Evolutionary conservation across 176 grass and related monocot species (phyloP), one percentile per base, ranked within the genome.

Genomic region (Cenchrus purpureus): DNA sequence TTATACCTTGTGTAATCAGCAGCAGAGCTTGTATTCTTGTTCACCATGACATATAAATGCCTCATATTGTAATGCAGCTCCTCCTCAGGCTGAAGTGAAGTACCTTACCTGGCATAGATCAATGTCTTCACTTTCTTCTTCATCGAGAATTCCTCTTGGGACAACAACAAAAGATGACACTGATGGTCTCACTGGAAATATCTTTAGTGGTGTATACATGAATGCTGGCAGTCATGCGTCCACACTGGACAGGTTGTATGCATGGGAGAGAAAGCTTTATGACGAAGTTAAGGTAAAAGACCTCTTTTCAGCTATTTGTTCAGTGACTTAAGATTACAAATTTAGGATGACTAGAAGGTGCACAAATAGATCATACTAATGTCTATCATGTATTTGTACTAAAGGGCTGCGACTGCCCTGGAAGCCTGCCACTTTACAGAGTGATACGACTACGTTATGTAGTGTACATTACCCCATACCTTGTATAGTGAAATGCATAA

Each of bases 221-320:
- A 99, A 94, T 89, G 88, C 94, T 49, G 94, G 97, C 69, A 99
- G 97, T 90, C 97, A 99, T 29, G 94, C 97, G 6, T 96, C 91
- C 67, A 94, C 97, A 68, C 76, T 99, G 53, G 97, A 99, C 81
- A 89, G 97, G 74, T 75, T 99, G 66, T 96, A 94, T 88, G 97
- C 97, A 76, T 99, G 97, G 97, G 97, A 99, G 84, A 94, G 93
- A 77, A 96, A 96, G 82, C 94, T 99, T 79, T 99, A 88, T 87
- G 97, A 99, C 77, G 97, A 99, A 92, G 94, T 99, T 64, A 99
- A 99, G 97, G 97, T 98, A 94, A 87, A 59, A 67, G 48, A 1
- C 31, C 29, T 49, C 10, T 54, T 40, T 78, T 43, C 19, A 13
- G 2, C 65, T 40, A 58, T 86, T 42, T 74, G 51, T 86, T 82